Percentiles rank a stretch among this genome's conserved stretches.
Conservation (phyloP, 495 filamentous ascomycete genomes). For the Penicillium cinerascens region DNA sequence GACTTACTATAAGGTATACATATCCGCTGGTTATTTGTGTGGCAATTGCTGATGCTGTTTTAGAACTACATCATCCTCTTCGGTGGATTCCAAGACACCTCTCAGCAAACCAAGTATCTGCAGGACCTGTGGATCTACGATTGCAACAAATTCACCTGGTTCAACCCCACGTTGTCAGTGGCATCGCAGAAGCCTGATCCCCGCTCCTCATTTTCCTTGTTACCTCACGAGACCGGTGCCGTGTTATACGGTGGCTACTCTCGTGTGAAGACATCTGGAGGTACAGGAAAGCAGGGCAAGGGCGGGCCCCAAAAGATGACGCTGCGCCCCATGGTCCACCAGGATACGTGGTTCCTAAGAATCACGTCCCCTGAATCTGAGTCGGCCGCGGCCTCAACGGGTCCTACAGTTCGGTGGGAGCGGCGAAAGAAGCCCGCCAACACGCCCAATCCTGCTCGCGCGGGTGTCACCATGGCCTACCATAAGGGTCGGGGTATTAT, state of each 20-base stretch:
- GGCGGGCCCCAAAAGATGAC: slow-evolving; percentile 61
- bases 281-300: slow-evolving; percentile 56
- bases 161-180: slow-evolving; percentile 63
- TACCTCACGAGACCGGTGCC: slow-evolving; percentile 86
- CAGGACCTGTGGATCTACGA: slow-evolving; percentile 67
- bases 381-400: slow-evolving; percentile 48
- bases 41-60: background rate
- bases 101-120: slow-evolving; percentile 87
- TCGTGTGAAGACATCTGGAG: slow-evolving; percentile 66
- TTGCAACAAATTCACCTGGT: slow-evolving; percentile 70
- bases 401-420: slow-evolving; percentile 82
- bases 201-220: slow-evolving; percentile 81
- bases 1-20: slow-evolving; percentile 75
- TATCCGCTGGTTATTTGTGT: background rate
- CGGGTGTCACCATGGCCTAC: slow-evolving; percentile 85
- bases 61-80: slow-evolving; percentile 69
- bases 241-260: slow-evolving; percentile 92
- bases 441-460: slow-evolving; percentile 74
- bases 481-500: slow-evolving; percentile 89
- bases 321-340: slow-evolving; percentile 82
- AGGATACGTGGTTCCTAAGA: slow-evolving; percentile 90
- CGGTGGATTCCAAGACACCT: slow-evolving; percentile 93
- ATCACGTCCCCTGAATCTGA: slow-evolving; percentile 69
- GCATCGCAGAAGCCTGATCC: slow-evolving; percentile 85
- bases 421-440: slow-evolving; percentile 89